Evolutionary conservation across 345 rosid genomes (phyloP), one percentile per base, ranked within the genome.

Genomic region (Syzygium aromaticum): DNA sequence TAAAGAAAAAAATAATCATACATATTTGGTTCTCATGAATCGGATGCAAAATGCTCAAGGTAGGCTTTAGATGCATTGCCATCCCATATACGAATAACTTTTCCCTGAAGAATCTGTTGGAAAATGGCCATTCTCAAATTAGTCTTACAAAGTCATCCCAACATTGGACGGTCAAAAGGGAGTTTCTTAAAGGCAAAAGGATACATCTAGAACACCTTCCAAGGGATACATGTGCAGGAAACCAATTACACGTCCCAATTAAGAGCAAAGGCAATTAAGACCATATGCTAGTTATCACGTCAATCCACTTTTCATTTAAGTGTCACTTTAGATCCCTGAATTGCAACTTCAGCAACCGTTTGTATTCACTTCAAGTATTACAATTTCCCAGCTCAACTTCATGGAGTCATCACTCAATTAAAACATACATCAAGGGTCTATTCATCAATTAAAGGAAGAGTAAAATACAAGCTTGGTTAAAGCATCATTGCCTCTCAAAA

Each of bases 1-100:
- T 33, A 43, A 51, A 46, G 57, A n/a, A 86, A 23, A 85, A 27
- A 88, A 53, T 52, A 56, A 27, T 33, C 61, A 12, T 80, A 88
- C 22, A 51, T 11, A 10, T 27, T 43, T 23, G 52, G 53, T 46
- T 51, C n/a, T 43, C 52, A 23, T 11, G 28, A 84, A 33, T 84
- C 49, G 38, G 84, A 77, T 54, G 52, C 82, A 87, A 91, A 90
- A 99, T 98, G 92, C 86, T 95, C 95, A 87, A 96, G 97, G 93
- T 94, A 98, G 19, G 88, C 95, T 89, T 99, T 93, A 77, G 99
- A 96, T 78, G 97, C 96, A 92, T 98, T 95, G 85, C 95, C 97
- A 87, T 98, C 96, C 99, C 99, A 96, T 86, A 96, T 95, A 87
- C 91, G 97, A 85, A 98, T 92, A 30, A 95, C 99, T 89, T 95